Conservation (phyloP, 2,329 filamentous ascomycete genomes). For the Pseudocercospora macadamiae region DNA sequence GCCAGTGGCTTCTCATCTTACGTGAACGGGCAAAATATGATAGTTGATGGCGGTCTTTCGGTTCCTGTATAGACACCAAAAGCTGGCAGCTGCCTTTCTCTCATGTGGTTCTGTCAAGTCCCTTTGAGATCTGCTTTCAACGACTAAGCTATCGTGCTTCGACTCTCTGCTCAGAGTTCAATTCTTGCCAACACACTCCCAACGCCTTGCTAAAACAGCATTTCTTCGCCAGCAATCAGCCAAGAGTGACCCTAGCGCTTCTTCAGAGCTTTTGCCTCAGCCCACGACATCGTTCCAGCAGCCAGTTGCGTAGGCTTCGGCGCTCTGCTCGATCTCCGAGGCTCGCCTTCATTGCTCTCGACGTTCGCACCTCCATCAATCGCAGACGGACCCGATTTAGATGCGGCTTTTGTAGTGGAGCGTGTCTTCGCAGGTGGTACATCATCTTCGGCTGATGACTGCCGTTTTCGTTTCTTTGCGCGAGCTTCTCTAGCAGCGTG, state of each 20-base stretch:
- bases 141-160: too few species aligned
- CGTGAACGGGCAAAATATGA: constrained; percentile 63
- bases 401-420: neutral
- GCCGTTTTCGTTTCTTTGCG: neutral
- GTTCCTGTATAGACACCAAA: constrained; percentile 32
- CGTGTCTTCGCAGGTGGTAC: neutral
- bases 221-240: neutral
- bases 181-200: neutral
- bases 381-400: neutral
- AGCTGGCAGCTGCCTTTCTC: too few species aligned
- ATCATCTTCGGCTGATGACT: neutral
- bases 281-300: constrained; percentile 7
- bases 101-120: too few species aligned
- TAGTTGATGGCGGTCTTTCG: constrained; percentile 64
- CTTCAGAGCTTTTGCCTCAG: neutral
- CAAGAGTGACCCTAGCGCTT: neutral
- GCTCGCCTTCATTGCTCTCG: neutral
- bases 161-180: neutral
- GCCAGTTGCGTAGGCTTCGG: constrained; percentile 1
- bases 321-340: neutral
- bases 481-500: neutral
- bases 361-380: neutral
- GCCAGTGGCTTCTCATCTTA: constrained; percentile 66
- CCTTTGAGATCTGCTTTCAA: too few species aligned
- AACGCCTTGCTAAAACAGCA: neutral